Percentiles rank a stretch among this genome's conserved stretches.
These are phyloP conservation scores for Chytriomyces sp. DNA, from an alignment of 192 early-diverging fungal genomes.

Conservation along the genomic window DNA sequence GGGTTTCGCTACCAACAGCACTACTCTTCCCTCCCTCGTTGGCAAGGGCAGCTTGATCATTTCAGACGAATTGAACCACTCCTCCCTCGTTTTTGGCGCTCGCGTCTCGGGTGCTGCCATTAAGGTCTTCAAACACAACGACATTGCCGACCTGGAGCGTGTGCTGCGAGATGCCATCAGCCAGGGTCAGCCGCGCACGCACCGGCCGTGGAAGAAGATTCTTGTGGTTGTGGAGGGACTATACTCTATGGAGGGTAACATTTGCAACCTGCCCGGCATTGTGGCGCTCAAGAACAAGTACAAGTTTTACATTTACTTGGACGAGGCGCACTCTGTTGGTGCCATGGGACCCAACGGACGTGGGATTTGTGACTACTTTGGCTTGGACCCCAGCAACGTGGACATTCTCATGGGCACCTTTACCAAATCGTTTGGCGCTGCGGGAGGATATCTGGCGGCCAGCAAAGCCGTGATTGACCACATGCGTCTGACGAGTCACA, in stretches of 20 bases:
- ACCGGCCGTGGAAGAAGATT: constrained; percentile 99
- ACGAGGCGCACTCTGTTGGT: constrained; percentile 97
- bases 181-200: constrained; percentile 95
- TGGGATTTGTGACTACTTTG: constrained; percentile 95
- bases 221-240: constrained; percentile 93
- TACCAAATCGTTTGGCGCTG: constrained; percentile 96
- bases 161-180: constrained; percentile 85
- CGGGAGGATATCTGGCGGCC: constrained; percentile 92
- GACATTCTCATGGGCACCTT: constrained; percentile 98
- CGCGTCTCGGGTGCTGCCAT: constrained; percentile 88
- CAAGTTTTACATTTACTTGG: constrained; percentile 94
- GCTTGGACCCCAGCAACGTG: constrained; percentile 83
- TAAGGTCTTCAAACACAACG: constrained; percentile 94
- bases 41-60: constrained; percentile 86
- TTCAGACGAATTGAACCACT: constrained; percentile 95
- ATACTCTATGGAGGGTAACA: constrained; percentile 97
- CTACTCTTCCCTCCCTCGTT: constrained; percentile 87
- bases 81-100: constrained; percentile 91
- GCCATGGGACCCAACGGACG: constrained; percentile 92
- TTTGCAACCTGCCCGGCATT: constrained; percentile 85
- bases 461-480: constrained; percentile 75
- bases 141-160: constrained; percentile 74
- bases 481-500: constrained; percentile 76
- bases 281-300: constrained; percentile 87
- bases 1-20: constrained; percentile 98